Conservation (phyloP, 805 yeast species). For the Suhomyces faveliae region DNA sequence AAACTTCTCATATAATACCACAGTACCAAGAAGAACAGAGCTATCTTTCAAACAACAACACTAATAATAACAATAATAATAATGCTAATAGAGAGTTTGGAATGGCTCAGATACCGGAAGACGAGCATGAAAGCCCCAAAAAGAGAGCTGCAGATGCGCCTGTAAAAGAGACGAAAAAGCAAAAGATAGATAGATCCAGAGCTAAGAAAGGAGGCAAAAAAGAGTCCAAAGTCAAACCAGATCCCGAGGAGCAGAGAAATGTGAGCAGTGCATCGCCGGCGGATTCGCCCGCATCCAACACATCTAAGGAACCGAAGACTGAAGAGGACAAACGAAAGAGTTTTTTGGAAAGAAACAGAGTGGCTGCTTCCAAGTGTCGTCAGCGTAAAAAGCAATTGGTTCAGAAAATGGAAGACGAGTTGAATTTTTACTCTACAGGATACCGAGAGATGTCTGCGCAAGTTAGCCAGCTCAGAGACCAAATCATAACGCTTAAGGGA, state of each 20-base stretch:
- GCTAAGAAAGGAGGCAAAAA: constrained; percentile 11
- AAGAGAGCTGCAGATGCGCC: constrained; percentile 4
- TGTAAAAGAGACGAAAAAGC: constrained; percentile 4
- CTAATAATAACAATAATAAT: neutral
- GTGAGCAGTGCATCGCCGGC: neutral
- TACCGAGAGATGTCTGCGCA: constrained; percentile 65
- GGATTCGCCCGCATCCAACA: neutral
- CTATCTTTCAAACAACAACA: neutral
- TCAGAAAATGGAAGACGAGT: constrained; percentile 76
- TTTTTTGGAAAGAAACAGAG: constrained; percentile 84
- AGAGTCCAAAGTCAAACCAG: constrained; percentile 8
- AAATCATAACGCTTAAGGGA: constrained; percentile 49
- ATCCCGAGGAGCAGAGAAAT: constrained; percentile 8
- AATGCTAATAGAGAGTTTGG: neutral
- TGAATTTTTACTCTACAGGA: constrained; percentile 65
- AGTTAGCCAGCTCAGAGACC: constrained; percentile 57
- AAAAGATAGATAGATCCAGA: constrained; percentile 8
- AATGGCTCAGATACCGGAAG: constrained; percentile 4
- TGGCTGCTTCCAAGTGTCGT: constrained; percentile 94
- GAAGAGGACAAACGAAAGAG: constrained; percentile 58
- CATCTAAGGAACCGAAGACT: constrained; percentile 4
- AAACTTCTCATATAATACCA: neutral
- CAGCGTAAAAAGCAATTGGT: constrained; percentile 90
- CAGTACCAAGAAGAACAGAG: neutral
- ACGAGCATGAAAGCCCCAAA: constrained; percentile 8